phyloP scores from a whole-genome alignment of 257 asterid genomes.

The Scutellaria baicalensis region DNA sequence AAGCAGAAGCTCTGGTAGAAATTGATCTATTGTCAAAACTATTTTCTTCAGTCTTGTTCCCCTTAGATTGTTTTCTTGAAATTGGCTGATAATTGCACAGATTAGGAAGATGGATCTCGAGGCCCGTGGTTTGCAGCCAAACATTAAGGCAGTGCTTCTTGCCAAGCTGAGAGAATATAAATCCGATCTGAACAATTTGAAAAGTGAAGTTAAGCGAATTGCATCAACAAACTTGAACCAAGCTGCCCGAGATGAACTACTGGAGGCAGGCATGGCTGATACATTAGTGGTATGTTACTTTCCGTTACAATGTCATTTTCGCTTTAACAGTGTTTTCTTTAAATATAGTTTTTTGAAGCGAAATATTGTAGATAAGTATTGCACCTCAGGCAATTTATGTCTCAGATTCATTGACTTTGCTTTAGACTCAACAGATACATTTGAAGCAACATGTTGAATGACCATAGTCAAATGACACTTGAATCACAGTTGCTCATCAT shows the following conservation, averaged over 20 bases:
- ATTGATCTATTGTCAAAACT: background rate
- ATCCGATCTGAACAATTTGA: slow-evolving; percentile 74
- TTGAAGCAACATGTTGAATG: background rate
- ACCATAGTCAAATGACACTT: background rate
- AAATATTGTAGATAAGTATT: background rate
- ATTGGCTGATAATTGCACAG: slow-evolving; percentile 30
- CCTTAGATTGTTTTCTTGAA: slow-evolving; percentile 10
- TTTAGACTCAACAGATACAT: background rate
- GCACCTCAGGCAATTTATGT: background rate
- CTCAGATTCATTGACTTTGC: background rate
- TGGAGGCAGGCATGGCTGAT: slow-evolving; percentile 85
- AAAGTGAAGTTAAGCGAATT: slow-evolving; percentile 54
- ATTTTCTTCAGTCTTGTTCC: background rate
- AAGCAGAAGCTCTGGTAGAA: slow-evolving; percentile 76
- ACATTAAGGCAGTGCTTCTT: slow-evolving; percentile 65
- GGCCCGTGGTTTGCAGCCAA: slow-evolving; percentile 79
- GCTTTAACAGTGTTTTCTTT: background rate
- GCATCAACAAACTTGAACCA: slow-evolving; percentile 47
- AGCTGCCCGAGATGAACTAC: slow-evolving; percentile 77
- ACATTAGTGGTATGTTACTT: slow-evolving; percentile 44
- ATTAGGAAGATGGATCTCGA: slow-evolving; percentile 81
- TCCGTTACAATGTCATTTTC: background rate
- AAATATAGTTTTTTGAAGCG: background rate
- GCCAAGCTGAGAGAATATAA: slow-evolving; percentile 79
- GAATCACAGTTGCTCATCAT: background rate